phyloP scores from a whole-genome alignment of 2,329 filamentous ascomycete species.

The Cercospora sp. region DNA sequence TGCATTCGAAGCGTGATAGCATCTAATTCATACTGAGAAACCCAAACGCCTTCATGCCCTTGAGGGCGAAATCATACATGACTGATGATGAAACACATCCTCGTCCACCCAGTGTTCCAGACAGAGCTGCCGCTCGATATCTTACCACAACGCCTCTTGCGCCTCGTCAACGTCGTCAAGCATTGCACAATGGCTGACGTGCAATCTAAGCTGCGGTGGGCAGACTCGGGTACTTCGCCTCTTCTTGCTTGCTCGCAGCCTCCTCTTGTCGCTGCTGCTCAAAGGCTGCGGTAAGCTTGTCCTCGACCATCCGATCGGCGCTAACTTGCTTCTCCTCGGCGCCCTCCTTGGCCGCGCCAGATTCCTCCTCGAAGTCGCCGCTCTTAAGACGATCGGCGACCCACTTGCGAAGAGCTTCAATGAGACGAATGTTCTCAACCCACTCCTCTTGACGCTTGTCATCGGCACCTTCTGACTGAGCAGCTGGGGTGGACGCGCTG shows the following conservation, averaged over 20 bases:
- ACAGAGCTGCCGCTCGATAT: slow-evolving; percentile 18
- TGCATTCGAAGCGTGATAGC: slow-evolving; percentile 2
- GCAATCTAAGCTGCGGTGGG: slow-evolving; percentile 19
- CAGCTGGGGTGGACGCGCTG: slow-evolving; percentile 32
- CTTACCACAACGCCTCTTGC: slow-evolving; percentile 17
- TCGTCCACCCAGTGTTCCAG: slow-evolving; percentile 4
- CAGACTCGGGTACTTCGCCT: slow-evolving; percentile 28
- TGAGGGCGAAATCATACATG: slow-evolving; percentile 3
- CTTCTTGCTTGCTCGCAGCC: slow-evolving; percentile 11
- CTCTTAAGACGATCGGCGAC: slow-evolving; percentile 57
- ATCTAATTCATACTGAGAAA: slow-evolving; percentile 1
- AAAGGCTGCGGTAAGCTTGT: slow-evolving; percentile 28
- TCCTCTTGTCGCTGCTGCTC: slow-evolving; percentile 23
- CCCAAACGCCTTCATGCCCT: background rate
- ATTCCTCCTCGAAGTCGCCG: slow-evolving; percentile 50
- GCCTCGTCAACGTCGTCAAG: slow-evolving; percentile 17
- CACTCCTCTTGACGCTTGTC: slow-evolving; percentile 55
- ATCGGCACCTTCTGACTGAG: slow-evolving; percentile 39
- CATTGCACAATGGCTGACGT: background rate
- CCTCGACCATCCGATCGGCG: slow-evolving; percentile 29
- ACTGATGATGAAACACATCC: slow-evolving; percentile 3
- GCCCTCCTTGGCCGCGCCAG: slow-evolving; percentile 19
- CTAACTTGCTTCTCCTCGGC: slow-evolving; percentile 24
- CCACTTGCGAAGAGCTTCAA: slow-evolving; percentile 60
- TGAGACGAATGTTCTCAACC: slow-evolving; percentile 65